Conservation (phyloP, 2,329 filamentous ascomycete species). For the Microdochium bolleyi region DNA sequence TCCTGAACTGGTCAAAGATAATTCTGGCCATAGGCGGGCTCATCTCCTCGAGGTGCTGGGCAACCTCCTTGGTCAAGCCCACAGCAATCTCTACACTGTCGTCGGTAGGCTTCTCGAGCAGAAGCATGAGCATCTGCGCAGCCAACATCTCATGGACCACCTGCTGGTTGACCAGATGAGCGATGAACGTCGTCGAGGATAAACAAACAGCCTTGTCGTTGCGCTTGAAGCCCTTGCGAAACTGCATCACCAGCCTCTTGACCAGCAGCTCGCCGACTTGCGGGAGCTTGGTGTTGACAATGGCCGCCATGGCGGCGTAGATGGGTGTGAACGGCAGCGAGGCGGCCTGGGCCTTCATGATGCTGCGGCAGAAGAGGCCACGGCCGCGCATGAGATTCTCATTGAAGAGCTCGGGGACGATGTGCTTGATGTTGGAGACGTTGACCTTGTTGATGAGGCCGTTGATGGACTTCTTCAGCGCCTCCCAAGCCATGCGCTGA, state of each 20-base stretch:
- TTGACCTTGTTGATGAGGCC: slow-evolving; percentile 99
- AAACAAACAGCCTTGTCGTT: slow-evolving; percentile 97
- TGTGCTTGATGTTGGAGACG: slow-evolving; percentile 93
- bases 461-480: slow-evolving; percentile 97
- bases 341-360: slow-evolving; percentile 97
- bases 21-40: slow-evolving; percentile 77
- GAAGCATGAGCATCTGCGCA: slow-evolving; percentile 83
- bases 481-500: slow-evolving; percentile 98
- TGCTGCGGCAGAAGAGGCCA: slow-evolving; percentile 87
- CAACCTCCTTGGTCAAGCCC: slow-evolving; percentile 84
- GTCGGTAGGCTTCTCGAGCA: slow-evolving; percentile 91
- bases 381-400: slow-evolving; percentile 90
- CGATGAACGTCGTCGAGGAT: slow-evolving; percentile 88
- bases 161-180: slow-evolving; percentile 92
- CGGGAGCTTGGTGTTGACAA: slow-evolving; percentile 95
- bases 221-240: slow-evolving; percentile 89
- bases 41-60: slow-evolving; percentile 93
- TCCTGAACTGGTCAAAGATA: slow-evolving; percentile 93
- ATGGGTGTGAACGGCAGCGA: slow-evolving; percentile 95
- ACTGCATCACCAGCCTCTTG: slow-evolving; percentile 79
- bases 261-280: slow-evolving; percentile 88
- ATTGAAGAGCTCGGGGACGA: slow-evolving; percentile 89
- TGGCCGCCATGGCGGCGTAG: slow-evolving; percentile 90
- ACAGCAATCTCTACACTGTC: slow-evolving; percentile 98
- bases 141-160: slow-evolving; percentile 91